Conservation (phyloP, 1,284 basidiomycete species). For the Ustilago sp. region DNA sequence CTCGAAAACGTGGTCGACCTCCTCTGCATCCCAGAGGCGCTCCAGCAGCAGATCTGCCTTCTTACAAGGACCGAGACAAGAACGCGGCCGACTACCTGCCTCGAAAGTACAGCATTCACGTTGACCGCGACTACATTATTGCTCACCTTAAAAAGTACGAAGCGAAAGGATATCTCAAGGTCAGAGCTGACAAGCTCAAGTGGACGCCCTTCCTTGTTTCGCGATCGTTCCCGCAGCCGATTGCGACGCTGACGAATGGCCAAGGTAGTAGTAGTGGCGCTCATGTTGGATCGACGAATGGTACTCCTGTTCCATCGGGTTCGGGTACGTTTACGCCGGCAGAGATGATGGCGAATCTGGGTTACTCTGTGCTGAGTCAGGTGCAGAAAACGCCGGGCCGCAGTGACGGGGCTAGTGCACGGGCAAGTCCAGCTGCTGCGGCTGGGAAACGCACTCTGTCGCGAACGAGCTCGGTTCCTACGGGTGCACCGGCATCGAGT, state of each 20-base stretch:
- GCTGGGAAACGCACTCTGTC: constrained; percentile 12
- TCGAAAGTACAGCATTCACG: constrained; percentile 80
- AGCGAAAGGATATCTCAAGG: constrained; percentile 81
- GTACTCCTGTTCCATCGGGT: constrained; percentile 30
- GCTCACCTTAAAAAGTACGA: constrained; percentile 80
- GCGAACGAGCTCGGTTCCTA: constrained; percentile 7
- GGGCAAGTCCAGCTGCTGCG: constrained; percentile 27
- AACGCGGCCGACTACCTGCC: constrained; percentile 74
- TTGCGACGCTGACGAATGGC: constrained; percentile 13
- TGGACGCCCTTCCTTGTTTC: constrained; percentile 93
- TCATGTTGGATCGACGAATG: constrained; percentile 18
- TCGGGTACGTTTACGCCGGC: constrained; percentile 35
- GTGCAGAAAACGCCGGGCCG: constrained; percentile 37
- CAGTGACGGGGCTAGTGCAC: constrained; percentile 16
- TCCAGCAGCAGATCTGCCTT: constrained; percentile 26
- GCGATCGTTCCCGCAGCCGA: constrained; percentile 69
- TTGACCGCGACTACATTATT: constrained; percentile 79
- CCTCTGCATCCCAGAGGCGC: constrained; percentile 27
- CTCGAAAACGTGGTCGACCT: constrained; percentile 44
- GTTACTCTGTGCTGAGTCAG: constrained; percentile 40
- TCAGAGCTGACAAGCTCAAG: constrained; percentile 87
- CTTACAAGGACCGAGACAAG: constrained; percentile 65
- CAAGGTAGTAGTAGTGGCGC: constrained; percentile 5
- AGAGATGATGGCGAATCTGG: constrained; percentile 47
- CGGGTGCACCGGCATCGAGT: neutral